Conservation (phyloP, 78 protist species). For the Chrysochromulina parva region DNA sequence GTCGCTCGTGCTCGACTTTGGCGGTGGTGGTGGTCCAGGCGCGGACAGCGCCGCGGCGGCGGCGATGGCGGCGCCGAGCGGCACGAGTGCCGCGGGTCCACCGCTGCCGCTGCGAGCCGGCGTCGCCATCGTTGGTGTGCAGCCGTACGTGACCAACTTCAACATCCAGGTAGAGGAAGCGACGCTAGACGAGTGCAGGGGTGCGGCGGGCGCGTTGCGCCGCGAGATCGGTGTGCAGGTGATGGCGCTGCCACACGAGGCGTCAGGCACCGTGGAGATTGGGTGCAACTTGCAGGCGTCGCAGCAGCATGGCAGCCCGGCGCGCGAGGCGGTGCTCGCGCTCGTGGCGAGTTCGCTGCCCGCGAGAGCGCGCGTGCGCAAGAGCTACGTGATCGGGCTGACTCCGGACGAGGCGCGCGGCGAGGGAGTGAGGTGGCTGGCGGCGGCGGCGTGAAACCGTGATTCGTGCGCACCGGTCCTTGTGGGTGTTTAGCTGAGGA, state of each 20-base stretch:
- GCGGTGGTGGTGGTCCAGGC: no score
- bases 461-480: no score
- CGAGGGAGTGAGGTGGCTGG: no score
- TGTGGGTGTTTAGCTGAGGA: no score
- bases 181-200: neutral
- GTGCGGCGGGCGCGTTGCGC: neutral
- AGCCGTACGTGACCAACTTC: slow-evolving; percentile 1
- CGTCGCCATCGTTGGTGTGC: neutral
- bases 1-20: neutral
- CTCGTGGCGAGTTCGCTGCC: neutral
- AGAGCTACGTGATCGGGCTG: no score
- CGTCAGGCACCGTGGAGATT: neutral
- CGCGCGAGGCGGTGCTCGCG: neutral
- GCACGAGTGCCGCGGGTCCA: neutral
- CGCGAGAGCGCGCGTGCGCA: no score
- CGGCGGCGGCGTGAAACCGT: no score
- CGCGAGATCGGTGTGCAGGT: neutral
- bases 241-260: neutral
- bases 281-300: slow-evolving; percentile 16
- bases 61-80: no score
- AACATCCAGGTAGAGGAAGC: neutral
- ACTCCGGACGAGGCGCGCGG: no score
- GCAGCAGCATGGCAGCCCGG: neutral
- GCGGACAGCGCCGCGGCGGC: no score
- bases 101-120: neutral